Conservation (phyloP, 345 rosid genomes). For the Salix brachista region DNA sequence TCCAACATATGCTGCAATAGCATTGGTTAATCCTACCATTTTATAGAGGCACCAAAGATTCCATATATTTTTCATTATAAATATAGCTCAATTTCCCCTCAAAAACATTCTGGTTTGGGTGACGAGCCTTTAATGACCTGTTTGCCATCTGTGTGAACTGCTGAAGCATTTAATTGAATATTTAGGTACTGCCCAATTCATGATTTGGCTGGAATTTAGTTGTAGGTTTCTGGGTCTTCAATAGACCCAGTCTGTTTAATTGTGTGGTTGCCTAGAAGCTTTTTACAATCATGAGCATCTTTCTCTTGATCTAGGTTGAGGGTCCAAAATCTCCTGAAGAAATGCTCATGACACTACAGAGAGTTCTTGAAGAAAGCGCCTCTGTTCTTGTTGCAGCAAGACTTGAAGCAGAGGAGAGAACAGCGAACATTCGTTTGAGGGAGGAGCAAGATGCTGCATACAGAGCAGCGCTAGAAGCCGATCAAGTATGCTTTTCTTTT, state of each 20-base stretch:
- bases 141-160: background rate
- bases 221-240: background rate
- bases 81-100: background rate
- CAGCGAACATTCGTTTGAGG: conserved; percentile 64
- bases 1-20: background rate
- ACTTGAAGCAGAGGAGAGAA: conserved; percentile 93
- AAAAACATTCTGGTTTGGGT: background rate
- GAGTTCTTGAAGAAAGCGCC: conserved; percentile 93
- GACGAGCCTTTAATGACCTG: background rate
- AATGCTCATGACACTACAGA: conserved; percentile 64
- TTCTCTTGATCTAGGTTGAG: conserved; percentile 53
- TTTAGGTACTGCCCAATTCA: background rate
- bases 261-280: background rate
- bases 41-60: background rate
- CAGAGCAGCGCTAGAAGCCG: conserved; percentile 98
- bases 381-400: conserved; percentile 82
- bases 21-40: background rate
- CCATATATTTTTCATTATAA: background rate
- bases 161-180: background rate
- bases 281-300: background rate
- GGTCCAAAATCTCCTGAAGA: conserved; percentile 90
- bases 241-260: background rate
- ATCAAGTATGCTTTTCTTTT: conserved; percentile 54
- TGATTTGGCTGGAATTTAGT: background rate
- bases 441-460: conserved; percentile 99